Percentiles rank a stretch among this genome's conserved stretches.
Evolutionary conservation across 345 rosid species (phyloP).

Genomic region (Cardamine resedifolia): DNA sequence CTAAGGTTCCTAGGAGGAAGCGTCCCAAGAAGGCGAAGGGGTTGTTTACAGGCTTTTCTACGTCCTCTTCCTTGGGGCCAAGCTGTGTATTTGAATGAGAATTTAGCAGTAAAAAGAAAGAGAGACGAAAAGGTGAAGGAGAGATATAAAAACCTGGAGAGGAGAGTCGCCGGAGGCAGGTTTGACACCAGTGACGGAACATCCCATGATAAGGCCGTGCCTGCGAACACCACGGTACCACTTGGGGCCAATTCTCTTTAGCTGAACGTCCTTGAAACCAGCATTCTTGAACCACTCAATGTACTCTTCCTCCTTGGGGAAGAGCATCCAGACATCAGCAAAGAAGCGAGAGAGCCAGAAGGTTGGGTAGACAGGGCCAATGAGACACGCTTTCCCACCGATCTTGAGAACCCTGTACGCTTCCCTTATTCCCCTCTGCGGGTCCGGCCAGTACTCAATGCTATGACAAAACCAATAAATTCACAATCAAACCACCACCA

Average conservation of each 20-base stretch:
- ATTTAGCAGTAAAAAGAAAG: neutral
- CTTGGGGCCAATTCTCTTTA: constrained; percentile 96
- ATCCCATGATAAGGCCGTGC: constrained; percentile 97
- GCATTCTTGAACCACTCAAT: constrained; percentile 94
- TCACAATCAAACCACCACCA: neutral
- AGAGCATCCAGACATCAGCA: constrained; percentile 98
- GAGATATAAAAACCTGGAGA: constrained; percentile 60
- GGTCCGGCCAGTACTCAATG: constrained; percentile 99
- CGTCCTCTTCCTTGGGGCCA: constrained; percentile 91
- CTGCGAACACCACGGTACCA: constrained; percentile 99
- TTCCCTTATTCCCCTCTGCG: constrained; percentile 94
- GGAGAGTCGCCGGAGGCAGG: constrained; percentile 98
- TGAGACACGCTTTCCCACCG: constrained; percentile 89
- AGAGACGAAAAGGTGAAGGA: neutral
- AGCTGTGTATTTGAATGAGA: constrained; percentile 60
- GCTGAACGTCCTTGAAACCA: constrained; percentile 87
- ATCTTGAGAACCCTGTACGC: constrained; percentile 93
- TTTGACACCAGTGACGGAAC: constrained; percentile 95
- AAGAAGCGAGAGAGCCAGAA: constrained; percentile 97
- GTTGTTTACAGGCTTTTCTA: constrained; percentile 61
- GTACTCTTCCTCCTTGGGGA: constrained; percentile 99
- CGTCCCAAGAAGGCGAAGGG: constrained; percentile 64
- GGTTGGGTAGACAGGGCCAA: constrained; percentile 97
- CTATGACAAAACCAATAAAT: constrained; percentile 42
- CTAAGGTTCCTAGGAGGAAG: constrained; percentile 71